Evolutionary conservation across 208 protist species (phyloP).

Genomic region (Crithidia mellificae): DNA sequence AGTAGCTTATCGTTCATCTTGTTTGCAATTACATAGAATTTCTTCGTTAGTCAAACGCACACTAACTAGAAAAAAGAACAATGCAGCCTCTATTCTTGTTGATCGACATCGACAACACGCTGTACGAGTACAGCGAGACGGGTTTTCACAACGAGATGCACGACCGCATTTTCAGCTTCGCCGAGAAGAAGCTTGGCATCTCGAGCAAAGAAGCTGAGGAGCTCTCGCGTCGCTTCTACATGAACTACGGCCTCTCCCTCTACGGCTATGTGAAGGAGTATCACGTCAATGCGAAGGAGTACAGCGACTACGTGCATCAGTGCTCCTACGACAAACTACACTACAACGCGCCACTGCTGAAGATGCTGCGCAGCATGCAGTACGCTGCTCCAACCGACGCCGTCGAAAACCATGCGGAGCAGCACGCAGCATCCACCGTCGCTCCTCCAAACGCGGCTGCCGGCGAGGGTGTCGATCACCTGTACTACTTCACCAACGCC

Average conservation of each 20-base stretch:
- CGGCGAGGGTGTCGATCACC: slow-evolving; percentile 35
- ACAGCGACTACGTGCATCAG: slow-evolving; percentile 69
- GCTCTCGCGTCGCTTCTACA: slow-evolving; percentile 38
- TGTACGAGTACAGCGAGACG: slow-evolving; percentile 66
- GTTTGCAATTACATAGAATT: no score
- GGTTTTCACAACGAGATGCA: slow-evolving; percentile 59
- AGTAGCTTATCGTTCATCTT: no score
- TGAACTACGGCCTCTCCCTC: slow-evolving; percentile 70
- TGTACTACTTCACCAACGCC: slow-evolving; percentile 82
- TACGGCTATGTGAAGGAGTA: slow-evolving; percentile 60
- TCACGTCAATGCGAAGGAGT: slow-evolving; percentile 56
- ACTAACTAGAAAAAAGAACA: neutral
- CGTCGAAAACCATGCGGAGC: neutral
- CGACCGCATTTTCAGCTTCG: slow-evolving; percentile 51
- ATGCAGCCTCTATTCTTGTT: slow-evolving; percentile 52
- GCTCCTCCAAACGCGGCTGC: neutral
- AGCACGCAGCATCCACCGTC: no score
- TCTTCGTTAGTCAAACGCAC: no score
- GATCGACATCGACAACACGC: slow-evolving; percentile 82
- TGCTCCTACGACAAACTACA: slow-evolving; percentile 57
- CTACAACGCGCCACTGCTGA: slow-evolving; percentile 41
- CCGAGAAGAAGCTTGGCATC: slow-evolving; percentile 33
- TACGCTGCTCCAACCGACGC: neutral
- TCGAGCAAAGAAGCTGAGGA: slow-evolving; percentile 37
- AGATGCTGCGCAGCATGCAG: slow-evolving; percentile 62